Evolutionary conservation across 768 basidiomycete species (phyloP).

Genomic region (Tylopilus sp.): DNA sequence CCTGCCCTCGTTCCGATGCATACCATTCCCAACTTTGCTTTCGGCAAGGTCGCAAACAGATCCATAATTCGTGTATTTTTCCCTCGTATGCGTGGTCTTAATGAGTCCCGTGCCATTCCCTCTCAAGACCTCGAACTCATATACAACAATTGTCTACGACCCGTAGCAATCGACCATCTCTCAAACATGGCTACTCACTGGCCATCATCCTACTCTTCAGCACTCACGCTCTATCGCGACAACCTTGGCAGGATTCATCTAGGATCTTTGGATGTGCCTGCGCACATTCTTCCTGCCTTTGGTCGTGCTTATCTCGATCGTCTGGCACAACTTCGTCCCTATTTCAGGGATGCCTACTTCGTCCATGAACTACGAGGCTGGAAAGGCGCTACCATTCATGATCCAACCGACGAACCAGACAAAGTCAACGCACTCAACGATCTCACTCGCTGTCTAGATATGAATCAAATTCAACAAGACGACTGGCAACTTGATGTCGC

Average conservation of each 20-base stretch:
- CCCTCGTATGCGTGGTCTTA: background rate
- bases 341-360: background rate
- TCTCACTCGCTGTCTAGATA: background rate
- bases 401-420: background rate
- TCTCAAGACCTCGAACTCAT: background rate
- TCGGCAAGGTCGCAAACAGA: background rate
- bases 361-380: background rate
- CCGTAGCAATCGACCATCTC: background rate
- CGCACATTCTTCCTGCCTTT: background rate
- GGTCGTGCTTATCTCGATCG: background rate
- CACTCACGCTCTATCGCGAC: background rate
- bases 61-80: background rate
- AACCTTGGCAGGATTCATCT: background rate
- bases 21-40: background rate
- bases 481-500: background rate
- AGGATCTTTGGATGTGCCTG: background rate
- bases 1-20: background rate
- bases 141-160: background rate
- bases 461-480: background rate
- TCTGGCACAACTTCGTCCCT: background rate
- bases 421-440: background rate
- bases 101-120: background rate
- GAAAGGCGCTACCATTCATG: background rate
- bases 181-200: background rate
- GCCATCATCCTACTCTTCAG: background rate